Conservation (phyloP, 345 rosid genomes). For the Tarenaya hassleriana region DNA sequence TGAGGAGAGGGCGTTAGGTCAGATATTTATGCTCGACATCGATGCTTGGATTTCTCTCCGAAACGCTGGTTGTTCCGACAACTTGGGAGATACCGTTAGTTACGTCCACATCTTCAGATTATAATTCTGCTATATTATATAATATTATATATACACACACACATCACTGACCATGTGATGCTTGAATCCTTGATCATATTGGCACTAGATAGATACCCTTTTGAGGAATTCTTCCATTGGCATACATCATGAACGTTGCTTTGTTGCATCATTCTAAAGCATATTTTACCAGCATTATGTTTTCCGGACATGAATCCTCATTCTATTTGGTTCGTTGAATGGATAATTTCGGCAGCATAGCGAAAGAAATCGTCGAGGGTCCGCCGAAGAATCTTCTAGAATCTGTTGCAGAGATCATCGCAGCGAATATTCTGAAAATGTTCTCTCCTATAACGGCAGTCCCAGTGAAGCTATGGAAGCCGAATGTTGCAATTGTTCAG, state of each 20-base stretch:
- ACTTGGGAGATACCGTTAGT: conserved; percentile 56
- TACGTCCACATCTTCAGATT: conserved; percentile 73
- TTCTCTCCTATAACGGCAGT: conserved; percentile 45
- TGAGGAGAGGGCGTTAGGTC: conserved; percentile 69
- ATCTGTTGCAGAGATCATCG: conserved; percentile 53
- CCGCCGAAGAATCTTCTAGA: conserved; percentile 60
- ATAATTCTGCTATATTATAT: too few relatives aligned
- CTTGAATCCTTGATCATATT: too few relatives aligned
- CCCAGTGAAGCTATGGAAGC: conserved; percentile 76
- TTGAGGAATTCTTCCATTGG: too few relatives aligned
- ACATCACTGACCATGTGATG: too few relatives aligned
- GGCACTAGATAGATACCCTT: too few relatives aligned
- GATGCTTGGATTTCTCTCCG: conserved; percentile 86
- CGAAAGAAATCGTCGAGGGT: conserved; percentile 60
- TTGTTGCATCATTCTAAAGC: too few relatives aligned
- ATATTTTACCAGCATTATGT: too few relatives aligned
- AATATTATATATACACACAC: too few relatives aligned
- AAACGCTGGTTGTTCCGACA: conserved; percentile 56
- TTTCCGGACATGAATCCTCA: too few relatives aligned
- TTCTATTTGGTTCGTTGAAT: too few relatives aligned
- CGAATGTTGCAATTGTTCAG: conserved; percentile 59
- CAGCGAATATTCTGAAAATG: conserved; percentile 41
- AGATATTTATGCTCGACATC: conserved; percentile 77
- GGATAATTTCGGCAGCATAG: conserved; percentile 39
- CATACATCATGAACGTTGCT: too few relatives aligned